These are phyloP conservation scores for Cutaneotrichosporon sp. DNA, from an alignment of 1,284 basidiomycete genomes.

Conservation along the genomic window DNA sequence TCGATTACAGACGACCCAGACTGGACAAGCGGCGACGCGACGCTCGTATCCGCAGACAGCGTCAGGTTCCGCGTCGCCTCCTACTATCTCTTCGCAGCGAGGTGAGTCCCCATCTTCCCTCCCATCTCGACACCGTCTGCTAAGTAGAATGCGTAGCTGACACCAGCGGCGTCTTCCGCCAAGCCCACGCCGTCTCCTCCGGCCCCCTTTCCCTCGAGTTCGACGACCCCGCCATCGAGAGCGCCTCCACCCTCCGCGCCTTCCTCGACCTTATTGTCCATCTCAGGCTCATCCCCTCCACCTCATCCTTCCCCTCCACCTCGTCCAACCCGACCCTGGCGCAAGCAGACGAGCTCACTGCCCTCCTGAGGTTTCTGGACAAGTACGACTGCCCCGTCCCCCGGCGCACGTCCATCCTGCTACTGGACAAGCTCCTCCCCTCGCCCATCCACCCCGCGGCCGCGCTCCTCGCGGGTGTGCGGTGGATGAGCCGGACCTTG, in stretches of 20 bases:
- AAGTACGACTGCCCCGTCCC: slow-evolving; percentile 14
- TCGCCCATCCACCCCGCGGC: slow-evolving; percentile 4
- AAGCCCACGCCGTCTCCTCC: background rate
- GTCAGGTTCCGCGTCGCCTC: slow-evolving; percentile 8
- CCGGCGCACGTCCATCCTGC: background rate
- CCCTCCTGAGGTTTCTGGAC: slow-evolving; percentile 4
- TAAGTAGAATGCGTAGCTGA: no score
- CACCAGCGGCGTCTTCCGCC: slow-evolving; percentile 10
- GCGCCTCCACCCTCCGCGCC: background rate
- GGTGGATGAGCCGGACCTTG: slow-evolving; percentile 2
- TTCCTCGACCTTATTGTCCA: slow-evolving; percentile 6
- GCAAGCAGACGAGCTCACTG: background rate
- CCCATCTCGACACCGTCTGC: no score
- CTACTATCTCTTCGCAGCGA: slow-evolving; percentile 9
- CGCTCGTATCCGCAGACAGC: slow-evolving; percentile 9
- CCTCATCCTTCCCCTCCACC: no score
- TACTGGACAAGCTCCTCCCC: background rate
- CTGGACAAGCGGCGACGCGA: slow-evolving; percentile 12
- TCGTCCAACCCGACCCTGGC: background rate
- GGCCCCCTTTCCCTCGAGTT: background rate
- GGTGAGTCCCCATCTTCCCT: no score
- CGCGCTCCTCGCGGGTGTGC: slow-evolving; percentile 5
- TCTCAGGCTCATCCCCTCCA: background rate
- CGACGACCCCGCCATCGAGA: slow-evolving; percentile 8
- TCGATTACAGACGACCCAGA: background rate